Base-by-base conservation (phyloP, 164 flowering plant genomes). In the Umbellularia californica region DNA sequence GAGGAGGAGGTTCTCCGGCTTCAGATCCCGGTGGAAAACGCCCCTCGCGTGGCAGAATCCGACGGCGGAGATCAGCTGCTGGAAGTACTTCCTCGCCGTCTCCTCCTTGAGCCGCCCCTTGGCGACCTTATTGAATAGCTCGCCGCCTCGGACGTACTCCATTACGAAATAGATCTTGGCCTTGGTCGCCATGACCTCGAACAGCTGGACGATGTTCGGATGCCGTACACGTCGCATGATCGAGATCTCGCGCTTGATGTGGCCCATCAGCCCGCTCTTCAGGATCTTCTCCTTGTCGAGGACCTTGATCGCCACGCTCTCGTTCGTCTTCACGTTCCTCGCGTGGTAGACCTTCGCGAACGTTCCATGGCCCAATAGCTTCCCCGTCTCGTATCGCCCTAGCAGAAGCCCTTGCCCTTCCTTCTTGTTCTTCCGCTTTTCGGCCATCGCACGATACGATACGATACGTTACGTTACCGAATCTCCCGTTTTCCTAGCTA, bases 151-250 rank as follows among this genome's bases (percentile, higher is more conserved):
- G 17, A 81, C 85, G 68, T 71, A 77, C 70, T 83, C 85, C 85
- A 83, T 83, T 11, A 83, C 85, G 77, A 83, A 83, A 69, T 83
- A 83, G 83, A 83, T 83, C 79, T 84, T 84, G 52, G 83, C 22
- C 65, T 82, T 80, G 13, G 86, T 80, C 52, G 84, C 84, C 84
- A 82, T 84, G 47, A 84, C 86, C 52, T 84, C 84, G 74, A 82
- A 80, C 15, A 82, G 79, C 72, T 80, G 81, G 2, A 82, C 84
- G 71, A 82, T 82, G 72, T 84, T 82, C 30, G 84, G 86, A 72
- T 84, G 86, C 13, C 83, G 79, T 23, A 80, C 82, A 12, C 82
- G 79, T 23, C 82, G 77, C 9, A 80, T 69, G 73, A 80, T 77
- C 17, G 80, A 67, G 70, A 80, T 77, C 77, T 80, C 82, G 17